Conservation (phyloP, 2,329 filamentous ascomycete genomes). For the Colletotrichum abscissum region DNA sequence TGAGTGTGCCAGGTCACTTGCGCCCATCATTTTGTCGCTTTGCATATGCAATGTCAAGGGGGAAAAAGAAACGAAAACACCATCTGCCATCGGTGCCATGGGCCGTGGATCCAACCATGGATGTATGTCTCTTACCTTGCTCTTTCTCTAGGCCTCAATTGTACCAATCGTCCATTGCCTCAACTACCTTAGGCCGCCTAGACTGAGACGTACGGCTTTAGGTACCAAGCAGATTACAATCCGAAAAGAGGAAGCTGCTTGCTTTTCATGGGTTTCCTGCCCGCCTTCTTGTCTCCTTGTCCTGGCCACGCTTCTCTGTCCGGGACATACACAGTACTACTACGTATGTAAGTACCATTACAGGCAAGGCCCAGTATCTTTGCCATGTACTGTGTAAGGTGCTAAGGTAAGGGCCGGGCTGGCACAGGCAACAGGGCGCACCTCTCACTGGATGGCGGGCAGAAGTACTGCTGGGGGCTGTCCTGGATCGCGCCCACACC, state of each 20-base stretch:
- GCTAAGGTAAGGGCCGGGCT: conserved; percentile 15
- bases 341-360: no score
- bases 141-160: background rate
- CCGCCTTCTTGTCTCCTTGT: background rate
- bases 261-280: background rate
- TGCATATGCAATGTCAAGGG: conserved; percentile 2
- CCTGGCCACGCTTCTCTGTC: background rate
- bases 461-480: conserved; percentile 21
- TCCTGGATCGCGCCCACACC: background rate
- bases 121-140: background rate
- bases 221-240: background rate
- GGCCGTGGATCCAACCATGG: no score
- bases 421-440: conserved; percentile 26
- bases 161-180: no score
- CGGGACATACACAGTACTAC: no score
- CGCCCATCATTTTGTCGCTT: background rate
- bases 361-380: no score
- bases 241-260: background rate
- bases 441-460: conserved; percentile 25
- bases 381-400: no score
- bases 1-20: no score
- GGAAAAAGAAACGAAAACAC: background rate
- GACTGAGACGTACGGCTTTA: background rate
- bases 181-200: background rate
- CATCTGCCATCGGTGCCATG: no score